Percentiles rank a stretch among this genome's conserved stretches.
These are phyloP conservation scores for Thelephora terrestris DNA, from an alignment of 1,284 basidiomycete genomes.

Conservation along the genomic window DNA sequence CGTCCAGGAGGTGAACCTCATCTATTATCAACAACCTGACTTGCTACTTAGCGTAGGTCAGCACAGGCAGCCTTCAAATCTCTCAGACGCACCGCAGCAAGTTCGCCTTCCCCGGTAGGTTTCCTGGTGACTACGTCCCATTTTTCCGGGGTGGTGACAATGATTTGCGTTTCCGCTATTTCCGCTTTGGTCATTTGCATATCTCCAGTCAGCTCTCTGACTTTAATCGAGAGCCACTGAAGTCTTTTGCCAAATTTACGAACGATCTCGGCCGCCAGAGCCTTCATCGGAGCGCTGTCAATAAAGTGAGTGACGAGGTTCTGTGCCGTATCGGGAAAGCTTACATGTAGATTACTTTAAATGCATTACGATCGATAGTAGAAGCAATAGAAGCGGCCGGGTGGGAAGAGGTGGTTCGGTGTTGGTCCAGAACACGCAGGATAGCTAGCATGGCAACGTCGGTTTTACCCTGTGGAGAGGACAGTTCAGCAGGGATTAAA, in stretches of 20 bases:
- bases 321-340: conserved; percentile 14
- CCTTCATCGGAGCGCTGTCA: conserved; percentile 92
- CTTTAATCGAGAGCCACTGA: conserved; percentile 82
- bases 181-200: conserved; percentile 97
- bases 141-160: conserved; percentile 98
- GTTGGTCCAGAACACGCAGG: conserved; percentile 77
- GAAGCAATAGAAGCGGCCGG: conserved; percentile 31
- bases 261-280: conserved; percentile 91
- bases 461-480: conserved; percentile 84
- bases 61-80: background rate
- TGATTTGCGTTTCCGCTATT: conserved; percentile 94
- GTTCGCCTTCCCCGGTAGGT: conserved; percentile 92
- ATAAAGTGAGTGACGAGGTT: background rate
- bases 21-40: conserved; percentile 96
- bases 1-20: conserved; percentile 95
- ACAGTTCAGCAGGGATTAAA: conserved; percentile 6
- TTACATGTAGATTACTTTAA: conserved; percentile 97
- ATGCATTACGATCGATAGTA: conserved; percentile 63
- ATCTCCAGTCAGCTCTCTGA: conserved; percentile 94
- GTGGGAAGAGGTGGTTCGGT: conserved; percentile 30
- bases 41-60: conserved; percentile 41
- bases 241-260: conserved; percentile 87
- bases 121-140: conserved; percentile 99
- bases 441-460: conserved; percentile 96
- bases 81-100: conserved; percentile 58